Evolutionary conservation across 2,329 filamentous ascomycete species (phyloP).

Genomic region (Exophiala oligosperma): DNA sequence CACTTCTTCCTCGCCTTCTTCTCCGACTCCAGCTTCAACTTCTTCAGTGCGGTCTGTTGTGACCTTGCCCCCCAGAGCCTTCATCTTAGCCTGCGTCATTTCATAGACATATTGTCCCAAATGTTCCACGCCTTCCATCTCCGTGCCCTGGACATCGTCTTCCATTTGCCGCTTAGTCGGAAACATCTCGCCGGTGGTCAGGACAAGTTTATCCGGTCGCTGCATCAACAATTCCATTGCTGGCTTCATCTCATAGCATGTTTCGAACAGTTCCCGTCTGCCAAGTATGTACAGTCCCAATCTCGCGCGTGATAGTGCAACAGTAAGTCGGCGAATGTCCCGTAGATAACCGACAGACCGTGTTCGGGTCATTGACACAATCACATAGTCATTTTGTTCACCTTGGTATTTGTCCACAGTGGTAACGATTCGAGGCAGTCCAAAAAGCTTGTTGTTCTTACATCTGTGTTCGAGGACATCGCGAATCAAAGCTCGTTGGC

Average conservation of each 20-base stretch:
- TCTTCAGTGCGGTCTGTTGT: constrained; percentile 34
- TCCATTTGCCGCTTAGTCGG: constrained; percentile 49
- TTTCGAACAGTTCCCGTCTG: constrained; percentile 82
- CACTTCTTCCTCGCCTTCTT: constrained; percentile 36
- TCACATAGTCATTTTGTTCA: constrained; percentile 98
- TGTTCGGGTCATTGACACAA: constrained; percentile 88
- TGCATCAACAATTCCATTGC: constrained; percentile 78
- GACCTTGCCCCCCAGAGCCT: constrained; percentile 52
- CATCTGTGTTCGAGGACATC: constrained; percentile 86
- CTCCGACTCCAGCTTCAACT: constrained; percentile 38
- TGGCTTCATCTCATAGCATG: constrained; percentile 81
- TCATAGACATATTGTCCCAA: constrained; percentile 94
- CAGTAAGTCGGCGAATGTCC: constrained; percentile 88
- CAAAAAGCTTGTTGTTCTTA: constrained; percentile 79
- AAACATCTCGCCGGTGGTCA: constrained; percentile 86
- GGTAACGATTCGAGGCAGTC: constrained; percentile 82
- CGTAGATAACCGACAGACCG: constrained; percentile 87
- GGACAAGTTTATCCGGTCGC: constrained; percentile 75
- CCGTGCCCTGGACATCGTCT: constrained; percentile 41
- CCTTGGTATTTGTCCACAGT: constrained; percentile 99
- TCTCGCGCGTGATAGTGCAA: constrained; percentile 87
- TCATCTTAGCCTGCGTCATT: constrained; percentile 78
- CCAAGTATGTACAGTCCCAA: constrained; percentile 91
- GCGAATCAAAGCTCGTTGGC: constrained; percentile 81
- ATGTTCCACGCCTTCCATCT: constrained; percentile 92